Percentiles rank a stretch among this genome's conserved stretches.
phyloP scores from a whole-genome alignment of 768 basidiomycete genomes.

The Tubosaeta sp. region DNA sequence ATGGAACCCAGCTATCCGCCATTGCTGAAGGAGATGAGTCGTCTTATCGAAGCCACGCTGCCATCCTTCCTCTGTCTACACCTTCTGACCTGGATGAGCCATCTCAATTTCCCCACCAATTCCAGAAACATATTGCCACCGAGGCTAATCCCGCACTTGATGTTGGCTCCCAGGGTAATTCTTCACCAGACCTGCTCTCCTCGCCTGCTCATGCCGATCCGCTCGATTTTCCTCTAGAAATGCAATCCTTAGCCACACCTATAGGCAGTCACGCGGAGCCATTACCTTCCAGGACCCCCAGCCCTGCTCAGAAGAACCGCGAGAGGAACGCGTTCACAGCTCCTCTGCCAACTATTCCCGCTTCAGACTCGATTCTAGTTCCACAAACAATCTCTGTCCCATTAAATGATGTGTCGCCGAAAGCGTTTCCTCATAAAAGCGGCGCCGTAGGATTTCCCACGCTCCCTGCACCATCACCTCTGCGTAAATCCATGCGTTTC shows the following conservation, averaged over 20 bases:
- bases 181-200: conserved; percentile 17
- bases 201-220: conserved; percentile 36
- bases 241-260: neutral
- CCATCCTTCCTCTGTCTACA: conserved; percentile 1
- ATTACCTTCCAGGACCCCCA: conserved; percentile 8
- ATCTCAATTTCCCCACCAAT: neutral
- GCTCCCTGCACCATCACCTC: conserved; percentile 64
- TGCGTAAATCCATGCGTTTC: conserved; percentile 62
- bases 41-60: conserved; percentile 34
- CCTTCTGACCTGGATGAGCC: neutral
- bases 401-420: conserved; percentile 32
- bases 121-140: neutral
- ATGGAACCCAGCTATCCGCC: conserved; percentile 52
- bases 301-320: conserved; percentile 1
- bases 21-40: conserved; percentile 71
- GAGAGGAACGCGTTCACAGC: conserved; percentile 23
- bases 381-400: conserved; percentile 30
- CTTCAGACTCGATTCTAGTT: conserved; percentile 5
- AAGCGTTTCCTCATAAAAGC: conserved; percentile 34
- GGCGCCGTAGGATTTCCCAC: conserved; percentile 48
- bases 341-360: conserved; percentile 17
- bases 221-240: conserved; percentile 32
- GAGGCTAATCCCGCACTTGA: neutral
- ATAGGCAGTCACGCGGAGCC: conserved; percentile 16
- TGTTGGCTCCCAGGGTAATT: conserved; percentile 4